A percentile compares a stretch with the other conserved stretches of the same genome.
Evolutionary conservation across 2,329 filamentous ascomycete genomes (phyloP).

Genomic region (Plectosphaerella sp.): DNA sequence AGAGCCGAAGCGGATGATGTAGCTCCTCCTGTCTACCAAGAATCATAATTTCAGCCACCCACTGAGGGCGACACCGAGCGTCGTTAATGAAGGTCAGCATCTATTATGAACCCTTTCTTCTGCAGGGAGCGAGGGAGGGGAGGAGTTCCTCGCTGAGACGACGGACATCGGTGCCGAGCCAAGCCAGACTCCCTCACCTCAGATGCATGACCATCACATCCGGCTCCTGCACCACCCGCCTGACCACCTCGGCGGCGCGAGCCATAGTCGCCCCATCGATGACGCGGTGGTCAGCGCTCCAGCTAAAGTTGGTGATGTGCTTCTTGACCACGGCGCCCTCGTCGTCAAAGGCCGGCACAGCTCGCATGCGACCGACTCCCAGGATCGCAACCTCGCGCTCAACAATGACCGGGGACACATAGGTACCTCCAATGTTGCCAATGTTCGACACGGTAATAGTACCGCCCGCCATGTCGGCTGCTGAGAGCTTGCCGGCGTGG

Average conservation of each 20-base stretch:
- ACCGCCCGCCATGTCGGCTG: slow-evolving; percentile 73
- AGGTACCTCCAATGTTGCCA: slow-evolving; percentile 88
- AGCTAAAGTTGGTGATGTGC: slow-evolving; percentile 87
- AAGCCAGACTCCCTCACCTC: slow-evolving; percentile 39
- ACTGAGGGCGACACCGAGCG: too few species aligned
- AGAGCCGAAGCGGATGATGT: too few species aligned
- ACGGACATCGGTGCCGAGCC: too few species aligned
- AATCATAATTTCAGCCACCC: too few species aligned
- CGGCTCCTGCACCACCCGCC: slow-evolving; percentile 74
- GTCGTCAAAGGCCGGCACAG: slow-evolving; percentile 73
- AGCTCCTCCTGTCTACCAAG: too few species aligned
- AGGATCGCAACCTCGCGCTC: slow-evolving; percentile 88
- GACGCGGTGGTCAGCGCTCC: slow-evolving; percentile 74
- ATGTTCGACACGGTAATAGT: slow-evolving; percentile 98
- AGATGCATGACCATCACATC: slow-evolving; percentile 83
- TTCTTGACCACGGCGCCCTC: slow-evolving; percentile 61
- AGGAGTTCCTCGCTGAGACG: too few species aligned
- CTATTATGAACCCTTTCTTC: too few species aligned
- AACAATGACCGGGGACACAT: slow-evolving; percentile 86
- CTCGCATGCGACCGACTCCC: slow-evolving; percentile 76
- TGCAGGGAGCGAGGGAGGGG: too few species aligned
- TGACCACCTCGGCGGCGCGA: slow-evolving; percentile 78
- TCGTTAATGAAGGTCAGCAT: too few species aligned
- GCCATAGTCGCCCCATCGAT: slow-evolving; percentile 95
- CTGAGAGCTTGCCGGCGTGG: slow-evolving; percentile 66